Evolutionary conservation across 2,329 filamentous ascomycete genomes (phyloP).

Genomic region (Xylariaceae sp.): DNA sequence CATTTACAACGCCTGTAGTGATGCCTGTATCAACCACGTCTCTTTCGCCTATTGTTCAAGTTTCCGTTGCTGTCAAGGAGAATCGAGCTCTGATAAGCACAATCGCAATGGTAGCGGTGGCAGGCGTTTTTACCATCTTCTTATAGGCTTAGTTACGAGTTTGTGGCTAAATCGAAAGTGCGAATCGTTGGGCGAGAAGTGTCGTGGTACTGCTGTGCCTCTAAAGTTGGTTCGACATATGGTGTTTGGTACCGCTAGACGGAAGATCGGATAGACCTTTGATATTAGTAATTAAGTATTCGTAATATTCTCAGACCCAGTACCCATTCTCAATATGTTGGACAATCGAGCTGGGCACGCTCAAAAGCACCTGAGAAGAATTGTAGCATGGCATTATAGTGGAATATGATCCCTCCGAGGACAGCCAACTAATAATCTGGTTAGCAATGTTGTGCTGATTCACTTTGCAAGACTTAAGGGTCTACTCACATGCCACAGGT

Average conservation of each 20-base stretch:
- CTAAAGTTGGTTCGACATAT: neutral
- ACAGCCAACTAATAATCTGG: conserved; percentile 96
- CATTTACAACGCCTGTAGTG: conserved; percentile 4
- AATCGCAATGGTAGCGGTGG: conserved; percentile 18
- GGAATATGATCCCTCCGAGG: conserved; percentile 93
- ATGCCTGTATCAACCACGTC: conserved; percentile 24
- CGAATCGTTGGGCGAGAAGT: neutral
- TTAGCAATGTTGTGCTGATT: conserved; percentile 84
- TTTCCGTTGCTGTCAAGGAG: conserved; percentile 29
- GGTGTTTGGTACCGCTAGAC: neutral
- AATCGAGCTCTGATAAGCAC: conserved; percentile 1
- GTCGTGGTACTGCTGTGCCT: neutral
- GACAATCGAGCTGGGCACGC: conserved; percentile 68
- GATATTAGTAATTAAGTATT: conserved; percentile 10
- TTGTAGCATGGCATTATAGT: conserved; percentile 94
- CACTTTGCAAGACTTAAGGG: conserved; percentile 77
- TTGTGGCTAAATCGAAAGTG: neutral
- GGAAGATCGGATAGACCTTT: neutral
- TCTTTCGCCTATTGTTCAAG: conserved; percentile 24
- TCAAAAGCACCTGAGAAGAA: conserved; percentile 84
- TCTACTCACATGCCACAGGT: conserved; percentile 87
- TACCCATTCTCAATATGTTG: conserved; percentile 52
- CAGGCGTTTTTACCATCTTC: conserved; percentile 23
- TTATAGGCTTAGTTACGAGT: conserved; percentile 14
- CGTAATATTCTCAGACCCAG: neutral